Conservation (phyloP, 23 red algal genomes). For the Gracilariopsis chorda region DNA sequence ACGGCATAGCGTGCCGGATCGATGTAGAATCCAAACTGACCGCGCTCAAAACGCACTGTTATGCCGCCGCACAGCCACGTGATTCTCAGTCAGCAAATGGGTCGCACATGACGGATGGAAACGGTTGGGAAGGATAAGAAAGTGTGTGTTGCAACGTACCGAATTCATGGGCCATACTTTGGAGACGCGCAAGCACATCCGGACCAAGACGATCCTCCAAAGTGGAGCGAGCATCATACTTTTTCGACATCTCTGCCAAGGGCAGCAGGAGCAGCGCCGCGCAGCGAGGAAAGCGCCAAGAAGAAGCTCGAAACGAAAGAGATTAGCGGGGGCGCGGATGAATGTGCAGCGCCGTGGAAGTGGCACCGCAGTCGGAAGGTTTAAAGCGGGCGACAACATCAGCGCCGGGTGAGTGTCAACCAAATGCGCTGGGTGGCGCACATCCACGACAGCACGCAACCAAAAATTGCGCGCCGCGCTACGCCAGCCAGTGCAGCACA, state of each 20-base stretch:
- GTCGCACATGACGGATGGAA: no score
- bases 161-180: conserved; percentile 66
- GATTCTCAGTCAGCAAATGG: no score
- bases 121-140: background rate
- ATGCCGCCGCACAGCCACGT: no score
- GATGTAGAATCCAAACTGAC: conserved; percentile 93
- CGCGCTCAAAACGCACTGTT: conserved; percentile 80
- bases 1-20: conserved; percentile 93
- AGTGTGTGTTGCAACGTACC: background rate
- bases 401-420: no score
- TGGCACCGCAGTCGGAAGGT: no score
- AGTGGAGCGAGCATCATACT: conserved; percentile 63
- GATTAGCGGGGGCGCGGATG: no score
- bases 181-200: conserved; percentile 67
- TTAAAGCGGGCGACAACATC: no score
- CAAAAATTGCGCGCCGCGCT: no score
- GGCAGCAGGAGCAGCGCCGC: background rate
- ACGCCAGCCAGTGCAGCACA: no score
- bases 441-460: no score
- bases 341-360: no score
- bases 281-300: background rate
- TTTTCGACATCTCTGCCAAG: conserved; percentile 11
- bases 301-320: background rate
- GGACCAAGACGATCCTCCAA: conserved; percentile 87
- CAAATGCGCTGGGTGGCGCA: no score